Base-by-base conservation (phyloP, 345 rosid genomes). In the Aquilaria yunnanensis region DNA sequence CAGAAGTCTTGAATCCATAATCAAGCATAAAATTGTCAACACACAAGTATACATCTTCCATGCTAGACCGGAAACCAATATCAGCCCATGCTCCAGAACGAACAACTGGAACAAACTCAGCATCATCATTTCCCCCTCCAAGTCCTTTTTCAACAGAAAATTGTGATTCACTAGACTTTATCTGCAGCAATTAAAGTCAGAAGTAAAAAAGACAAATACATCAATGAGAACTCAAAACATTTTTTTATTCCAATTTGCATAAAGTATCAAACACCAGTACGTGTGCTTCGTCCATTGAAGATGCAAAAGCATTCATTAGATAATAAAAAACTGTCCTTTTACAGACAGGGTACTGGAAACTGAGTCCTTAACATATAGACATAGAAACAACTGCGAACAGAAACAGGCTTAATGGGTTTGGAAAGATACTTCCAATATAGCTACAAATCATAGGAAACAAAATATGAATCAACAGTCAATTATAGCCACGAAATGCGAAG, bases 21-120 rank as follows among this genome's bases (percentile, higher is more conserved):
- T 74, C 82, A 66, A 61, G 67, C 72, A 74, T 54, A 56, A 92
- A 80, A 72, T 87, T 67, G 41, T 92, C 98, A 14, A 81, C 61
- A 33, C 98, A 71, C 48, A 84, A 46, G 67, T 77, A 89, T 43
- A 66, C 95, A 76, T 92, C 96, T 72, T 92, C 96, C 98, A 92
- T 92, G 60, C 57, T 82, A n/a, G 79, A 6, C 59, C 98, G 85
- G 49, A 69, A 51, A 49, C 98, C 98, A 32, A 78, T 70, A 65
- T 87, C 93, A 62, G 89, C 73, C 76, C 89, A 89, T 60, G 96
- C 96, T 70, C 96, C 96, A 37, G 98, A 92, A 16, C 93, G 96
- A 57, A 87, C 67, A 57, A 61, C 62, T 14, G 91, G 96, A 58
- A 75, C 59, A 76, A 82, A 92, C 54, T 75, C 80, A 33, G 73